Evolutionary conservation across 768 basidiomycete species (phyloP), one percentile per base, ranked within the genome.

Genomic region (Boletus barrowsii): DNA sequence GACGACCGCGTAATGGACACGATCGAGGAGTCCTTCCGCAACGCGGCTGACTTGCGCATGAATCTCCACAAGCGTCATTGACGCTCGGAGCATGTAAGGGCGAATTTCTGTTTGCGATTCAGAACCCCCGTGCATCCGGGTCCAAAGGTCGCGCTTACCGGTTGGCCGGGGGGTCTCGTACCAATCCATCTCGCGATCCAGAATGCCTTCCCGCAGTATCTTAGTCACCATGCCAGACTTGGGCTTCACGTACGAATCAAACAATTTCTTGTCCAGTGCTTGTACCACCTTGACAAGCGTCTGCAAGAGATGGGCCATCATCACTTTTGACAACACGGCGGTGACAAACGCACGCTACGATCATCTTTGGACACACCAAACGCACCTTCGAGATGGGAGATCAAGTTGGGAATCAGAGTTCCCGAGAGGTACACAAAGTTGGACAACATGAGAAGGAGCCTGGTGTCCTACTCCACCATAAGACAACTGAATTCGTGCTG

Each of bases 141-240:
- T n/a, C 37, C 30, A 35, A n/a, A 47, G 3, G 15, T 15, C 26
- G 42, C 43, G 42, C 80, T 46, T 63, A 89, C 96, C 93, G 58
- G 85, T 89, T 5, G 97, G 97, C 65, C 96, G 93, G 4, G 89
- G 86, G 0, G 91, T 93, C 60, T 93, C 88, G 62, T 86, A 90
- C 97, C 97, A 99, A 66, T 98, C 92, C 80, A 98, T 90, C 32
- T 79, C 74, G 26, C 76, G 76, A 47, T 89, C 81, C 29, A 97
- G 75, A 43, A 99, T 88, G 10, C 97, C 97, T 48, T 77, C 75
- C 26, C 86, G 83, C 37, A 98, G 75, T 47, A 91, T 84, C 35
- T 74, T 71, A 46, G 77, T 86, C 32, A 93, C 79, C 14, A 73
- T 72, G n/a, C 76, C 77, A n/a, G 87, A 77, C 67, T 93, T 93